Base-by-base conservation (phyloP, 176 grass and related monocot species). In the Alloteropsis semialata region DNA sequence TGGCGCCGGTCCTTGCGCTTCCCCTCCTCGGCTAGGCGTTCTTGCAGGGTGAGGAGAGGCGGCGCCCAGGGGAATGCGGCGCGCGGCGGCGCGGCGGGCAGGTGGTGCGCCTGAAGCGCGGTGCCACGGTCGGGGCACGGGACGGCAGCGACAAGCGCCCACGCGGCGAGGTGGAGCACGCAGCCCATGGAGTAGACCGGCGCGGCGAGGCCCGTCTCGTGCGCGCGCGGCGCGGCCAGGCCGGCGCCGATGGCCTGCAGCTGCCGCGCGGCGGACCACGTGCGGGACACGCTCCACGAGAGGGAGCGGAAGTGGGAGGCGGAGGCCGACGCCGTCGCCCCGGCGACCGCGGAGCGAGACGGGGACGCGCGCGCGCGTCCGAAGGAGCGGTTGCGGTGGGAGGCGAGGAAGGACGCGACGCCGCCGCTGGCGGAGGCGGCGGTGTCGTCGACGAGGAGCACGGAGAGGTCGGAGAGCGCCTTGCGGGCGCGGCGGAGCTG, bases 341-440 rank as follows among this genome's bases (percentile, higher is more conserved):
- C 63, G 16, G 58, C 71, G 54, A 27, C 8, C 10, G 54, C 71
- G 24, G 54, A 22, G 76, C 87, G 90, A 21, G 84, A 87, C 21
- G 82, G 64, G 21, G 88, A 85, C 6, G 86, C 89, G 48, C 85
- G 86, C 15, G 84, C 84, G 72, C 96, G 93, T 61, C 93, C 76
- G 75, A 93, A 98, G 14, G 96, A 98, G 34, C 92, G 96, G 90
- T 98, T 98, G 75, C 90, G 88, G 59, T 93, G 92, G 58, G 84
- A 76, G 28, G 87, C 48, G 25, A 87, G 84, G 89, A 88, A 84
- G 65, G 86, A 69, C 3, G 87, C 80, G 57, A 91, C 87, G 73
- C 88, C 92, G 27, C 88, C 89, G 61, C 54, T 63, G 11, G 84
- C 78, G 1, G 88, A 41, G 4, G 86, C 59, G 25, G 90, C 81